Percentiles rank a stretch among this genome's conserved stretches.
These are phyloP conservation scores for Trichoderma asperellum DNA, from an alignment of 2,329 filamentous ascomycete species.

Conservation along the genomic window DNA sequence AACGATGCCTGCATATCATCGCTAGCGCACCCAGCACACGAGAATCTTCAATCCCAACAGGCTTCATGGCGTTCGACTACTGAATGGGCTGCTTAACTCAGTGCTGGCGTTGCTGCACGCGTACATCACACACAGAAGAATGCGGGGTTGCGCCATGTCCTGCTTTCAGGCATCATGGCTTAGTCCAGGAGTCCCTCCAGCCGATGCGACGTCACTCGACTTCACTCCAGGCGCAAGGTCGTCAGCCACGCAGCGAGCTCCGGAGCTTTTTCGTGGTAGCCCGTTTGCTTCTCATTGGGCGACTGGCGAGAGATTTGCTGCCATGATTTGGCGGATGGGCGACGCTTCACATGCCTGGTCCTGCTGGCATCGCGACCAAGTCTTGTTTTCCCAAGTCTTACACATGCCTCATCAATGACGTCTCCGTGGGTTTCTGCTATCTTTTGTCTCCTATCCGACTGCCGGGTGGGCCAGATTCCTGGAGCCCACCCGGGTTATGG, in stretches of 20 bases:
- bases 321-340: neutral
- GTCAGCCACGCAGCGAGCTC: slow-evolving; percentile 20
- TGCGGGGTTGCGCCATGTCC: slow-evolving; percentile 27
- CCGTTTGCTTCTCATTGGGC: neutral
- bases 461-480: slow-evolving; percentile 12
- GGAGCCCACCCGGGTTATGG: slow-evolving; percentile 12
- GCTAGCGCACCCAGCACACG: neutral
- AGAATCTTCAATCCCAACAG: neutral
- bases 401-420: slow-evolving; percentile 20
- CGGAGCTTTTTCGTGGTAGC: slow-evolving; percentile 18
- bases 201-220: slow-evolving; percentile 28
- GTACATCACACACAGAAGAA: slow-evolving; percentile 4
- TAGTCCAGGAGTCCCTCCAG: slow-evolving; percentile 16
- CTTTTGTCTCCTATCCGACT: slow-evolving; percentile 12
- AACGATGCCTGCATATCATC: neutral
- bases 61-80: slow-evolving; percentile 9
- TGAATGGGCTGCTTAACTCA: neutral
- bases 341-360: neutral
- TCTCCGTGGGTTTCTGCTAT: neutral
- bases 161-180: slow-evolving; percentile 14
- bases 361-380: neutral
- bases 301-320: neutral
- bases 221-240: neutral
- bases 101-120: neutral
- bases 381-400: slow-evolving; percentile 5